Conservation (phyloP, 345 rosid species). For the Garcia nutans region DNA sequence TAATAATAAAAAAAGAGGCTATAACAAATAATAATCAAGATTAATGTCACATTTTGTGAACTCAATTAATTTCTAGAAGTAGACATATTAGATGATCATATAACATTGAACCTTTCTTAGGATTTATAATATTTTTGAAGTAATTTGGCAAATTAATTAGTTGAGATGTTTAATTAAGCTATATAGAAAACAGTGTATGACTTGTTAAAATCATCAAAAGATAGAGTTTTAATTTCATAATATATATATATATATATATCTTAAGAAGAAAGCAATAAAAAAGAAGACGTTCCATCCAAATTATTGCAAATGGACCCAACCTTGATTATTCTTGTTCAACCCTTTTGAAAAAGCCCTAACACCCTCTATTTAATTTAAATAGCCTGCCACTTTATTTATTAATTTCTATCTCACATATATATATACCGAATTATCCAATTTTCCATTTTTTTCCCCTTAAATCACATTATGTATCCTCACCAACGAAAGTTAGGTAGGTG, state of each 20-base stretch:
- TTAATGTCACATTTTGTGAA: no score
- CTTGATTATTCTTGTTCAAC: constrained; percentile 44
- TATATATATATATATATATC: constrained; percentile 14
- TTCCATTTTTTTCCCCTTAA: background rate
- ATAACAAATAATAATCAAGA: background rate
- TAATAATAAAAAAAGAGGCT: no score
- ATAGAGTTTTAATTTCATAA: no score
- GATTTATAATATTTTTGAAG: background rate
- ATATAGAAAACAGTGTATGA: background rate
- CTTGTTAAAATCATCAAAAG: no score
- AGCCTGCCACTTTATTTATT: constrained; percentile 4
- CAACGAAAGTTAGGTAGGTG: constrained; percentile 1
- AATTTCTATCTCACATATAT: no score
- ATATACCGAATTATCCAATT: no score
- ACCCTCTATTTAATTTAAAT: constrained; percentile 33
- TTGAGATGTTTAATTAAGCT: background rate
- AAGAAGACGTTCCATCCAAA: constrained; percentile 36
- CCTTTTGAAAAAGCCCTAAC: constrained; percentile 53
- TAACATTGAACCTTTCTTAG: background rate
- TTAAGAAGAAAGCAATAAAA: constrained; percentile 40
- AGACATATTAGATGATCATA: background rate
- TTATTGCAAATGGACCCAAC: constrained; percentile 33
- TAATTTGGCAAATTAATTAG: constrained; percentile 10
- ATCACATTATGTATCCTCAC: background rate
- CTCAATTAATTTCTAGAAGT: background rate